Base-by-base conservation (phyloP, 768 basidiomycete species). In the Mycena epipterygia region DNA sequence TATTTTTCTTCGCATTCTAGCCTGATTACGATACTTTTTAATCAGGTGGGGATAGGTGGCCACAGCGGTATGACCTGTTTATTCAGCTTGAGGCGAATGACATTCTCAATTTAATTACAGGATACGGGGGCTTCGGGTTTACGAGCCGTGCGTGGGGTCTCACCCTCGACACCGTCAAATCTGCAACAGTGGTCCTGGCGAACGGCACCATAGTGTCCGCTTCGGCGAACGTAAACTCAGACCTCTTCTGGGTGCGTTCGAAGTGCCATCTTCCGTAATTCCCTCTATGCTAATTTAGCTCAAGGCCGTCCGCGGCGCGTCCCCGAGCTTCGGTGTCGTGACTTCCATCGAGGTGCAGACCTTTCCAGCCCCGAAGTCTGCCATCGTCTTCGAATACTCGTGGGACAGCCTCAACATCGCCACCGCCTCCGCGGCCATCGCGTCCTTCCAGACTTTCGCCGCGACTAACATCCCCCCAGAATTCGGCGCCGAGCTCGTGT, bases 101-200 rank as follows among this genome's bases (percentile, higher is more conserved):
- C 5, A 35, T 65, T 25, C 35, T 49, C 5, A 70, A 9, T 25
- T 12, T 8, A 1, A 0, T 9, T 29, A 1, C 44, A 71, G 70
- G 70, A 7, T 86, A 82, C 67, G 87, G 88, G 12, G 89, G 85
- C 11, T 89, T 82, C 72, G 89, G 89, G 0, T 86, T 86, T 71
- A 81, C 83, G 0, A 83, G 85, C 3, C 78, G 88, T 8, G 79
- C 82, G 66, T 89, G 86, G 84, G 89, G 89, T 5, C 81, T 90
- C 12, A 79, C 84, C 3, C 75, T 88, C 7, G 89, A 90, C 72
- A 82, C 79, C 1, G 82, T 89, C 14, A 61, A 77, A 3, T 81
- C 84, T 0, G 76, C 84, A 21, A 80, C 83, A 30, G 73, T 86
- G 2, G 87, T 87, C 12, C 78, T 87, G 17, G 85, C 84, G 0